Evolutionary conservation across 768 basidiomycete species (phyloP).

Genomic region (Boletus tylopilopsis): DNA sequence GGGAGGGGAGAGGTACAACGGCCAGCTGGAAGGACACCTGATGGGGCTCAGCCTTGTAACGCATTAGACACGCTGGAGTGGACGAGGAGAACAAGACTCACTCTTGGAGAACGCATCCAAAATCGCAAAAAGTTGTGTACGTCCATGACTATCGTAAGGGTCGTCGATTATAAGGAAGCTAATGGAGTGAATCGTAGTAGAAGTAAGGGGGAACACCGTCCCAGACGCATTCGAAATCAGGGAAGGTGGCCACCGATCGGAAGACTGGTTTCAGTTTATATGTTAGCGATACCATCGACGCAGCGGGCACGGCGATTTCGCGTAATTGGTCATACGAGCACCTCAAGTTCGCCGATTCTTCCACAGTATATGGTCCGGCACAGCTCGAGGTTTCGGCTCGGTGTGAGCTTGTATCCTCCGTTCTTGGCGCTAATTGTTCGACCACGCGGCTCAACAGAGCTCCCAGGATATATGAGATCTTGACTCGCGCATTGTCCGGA

Average conservation of each 20-base stretch:
- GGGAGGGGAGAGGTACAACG: conserved; percentile 24
- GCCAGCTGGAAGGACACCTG: conserved; percentile 40
- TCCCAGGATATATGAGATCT: conserved; percentile 17
- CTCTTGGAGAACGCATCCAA: conserved; percentile 22
- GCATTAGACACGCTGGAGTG: conserved; percentile 4
- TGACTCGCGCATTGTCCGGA: conserved; percentile 6
- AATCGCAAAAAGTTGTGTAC: conserved; percentile 22
- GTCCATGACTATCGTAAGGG: conserved; percentile 23
- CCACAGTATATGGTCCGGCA: conserved; percentile 2
- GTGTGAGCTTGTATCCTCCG: background rate
- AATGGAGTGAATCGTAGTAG: conserved; percentile 16
- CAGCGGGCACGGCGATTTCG: conserved; percentile 21
- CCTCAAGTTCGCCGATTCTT: background rate
- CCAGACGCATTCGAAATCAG: conserved; percentile 18
- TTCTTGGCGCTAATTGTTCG: conserved; percentile 17
- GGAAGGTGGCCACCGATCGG: conserved; percentile 17
- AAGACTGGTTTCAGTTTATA: conserved; percentile 23
- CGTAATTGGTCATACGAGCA: conserved; percentile 17
- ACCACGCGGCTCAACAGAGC: conserved; percentile 12
- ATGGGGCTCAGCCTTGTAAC: conserved; percentile 30
- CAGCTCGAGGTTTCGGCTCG: conserved; percentile 4
- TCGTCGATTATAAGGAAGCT: conserved; percentile 22
- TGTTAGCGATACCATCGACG: conserved; percentile 19
- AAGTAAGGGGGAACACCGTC: conserved; percentile 20
- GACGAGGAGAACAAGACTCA: conserved; percentile 10